Evolutionary conservation across 352 stramenopile genomes (phyloP).

Genomic region (Phytopythium cucurbitacearum): DNA sequence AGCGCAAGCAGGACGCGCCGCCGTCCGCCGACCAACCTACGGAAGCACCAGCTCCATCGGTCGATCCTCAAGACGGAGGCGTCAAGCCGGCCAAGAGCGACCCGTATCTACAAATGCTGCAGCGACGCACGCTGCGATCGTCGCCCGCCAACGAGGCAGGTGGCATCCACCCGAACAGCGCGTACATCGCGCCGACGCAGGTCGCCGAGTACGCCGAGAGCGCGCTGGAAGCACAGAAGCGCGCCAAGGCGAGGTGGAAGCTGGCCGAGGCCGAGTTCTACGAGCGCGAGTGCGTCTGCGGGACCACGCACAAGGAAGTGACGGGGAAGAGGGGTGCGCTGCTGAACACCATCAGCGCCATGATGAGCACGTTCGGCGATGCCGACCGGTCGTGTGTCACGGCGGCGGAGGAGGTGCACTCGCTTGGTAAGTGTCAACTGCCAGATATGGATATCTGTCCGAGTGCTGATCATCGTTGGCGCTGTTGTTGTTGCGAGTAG

Average conservation of each 20-base stretch:
- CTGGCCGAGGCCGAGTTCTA: slow-evolving; percentile 73
- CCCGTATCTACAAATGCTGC: slow-evolving; percentile 78
- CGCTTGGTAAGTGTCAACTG: slow-evolving; percentile 24
- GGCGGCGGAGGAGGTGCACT: slow-evolving; percentile 55
- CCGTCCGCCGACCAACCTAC: not conserved
- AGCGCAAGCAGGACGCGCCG: slow-evolving; percentile 13
- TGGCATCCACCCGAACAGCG: slow-evolving; percentile 44
- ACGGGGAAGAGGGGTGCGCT: slow-evolving; percentile 39
- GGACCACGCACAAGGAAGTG: slow-evolving; percentile 34
- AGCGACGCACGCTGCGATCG: slow-evolving; percentile 53
- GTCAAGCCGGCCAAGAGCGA: slow-evolving; percentile 35
- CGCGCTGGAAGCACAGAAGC: slow-evolving; percentile 18
- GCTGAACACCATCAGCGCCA: slow-evolving; percentile 60
- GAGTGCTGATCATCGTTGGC: slow-evolving; percentile 2
- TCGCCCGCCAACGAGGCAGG: slow-evolving; percentile 3
- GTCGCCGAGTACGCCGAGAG: slow-evolving; percentile 47
- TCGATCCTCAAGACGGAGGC: not conserved
- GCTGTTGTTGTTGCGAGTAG: slow-evolving; percentile 13
- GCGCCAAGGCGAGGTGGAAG: slow-evolving; percentile 56
- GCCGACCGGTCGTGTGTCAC: slow-evolving; percentile 44
- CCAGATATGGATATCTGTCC: not conserved
- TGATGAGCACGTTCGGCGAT: slow-evolving; percentile 86
- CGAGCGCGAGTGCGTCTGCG: slow-evolving; percentile 53
- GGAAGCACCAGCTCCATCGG: not conserved
- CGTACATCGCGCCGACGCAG: slow-evolving; percentile 49